Evolutionary conservation across 257 asterid species (phyloP).

Genomic region (Ilex asprella): DNA sequence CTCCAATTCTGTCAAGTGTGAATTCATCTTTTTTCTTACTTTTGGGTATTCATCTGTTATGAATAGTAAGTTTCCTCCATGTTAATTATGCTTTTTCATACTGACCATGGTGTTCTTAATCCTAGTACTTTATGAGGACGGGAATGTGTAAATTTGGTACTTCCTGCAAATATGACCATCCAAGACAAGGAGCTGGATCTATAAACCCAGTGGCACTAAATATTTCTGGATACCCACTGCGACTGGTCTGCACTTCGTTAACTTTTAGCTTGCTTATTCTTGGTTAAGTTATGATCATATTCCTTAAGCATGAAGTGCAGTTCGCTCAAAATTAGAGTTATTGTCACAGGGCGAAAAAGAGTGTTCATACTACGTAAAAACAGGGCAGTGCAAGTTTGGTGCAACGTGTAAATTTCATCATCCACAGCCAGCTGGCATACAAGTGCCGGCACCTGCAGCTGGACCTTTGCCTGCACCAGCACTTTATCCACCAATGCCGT

Average conservation of each 20-base stretch:
- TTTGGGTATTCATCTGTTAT: slow-evolving; percentile 1
- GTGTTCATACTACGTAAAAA: slow-evolving; percentile 74
- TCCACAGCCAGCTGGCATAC: slow-evolving; percentile 80
- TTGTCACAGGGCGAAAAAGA: slow-evolving; percentile 87
- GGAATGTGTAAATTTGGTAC: slow-evolving; percentile 90
- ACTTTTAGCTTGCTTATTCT: slow-evolving; percentile 11
- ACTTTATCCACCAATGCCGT: slow-evolving; percentile 47
- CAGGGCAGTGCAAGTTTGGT: slow-evolving; percentile 94
- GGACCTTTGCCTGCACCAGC: slow-evolving; percentile 46
- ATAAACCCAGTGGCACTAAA: slow-evolving; percentile 52
- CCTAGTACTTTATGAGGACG: slow-evolving; percentile 82
- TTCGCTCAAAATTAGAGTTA: slow-evolving; percentile 15
- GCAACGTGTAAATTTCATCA: slow-evolving; percentile 91
- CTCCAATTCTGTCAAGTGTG: slow-evolving; percentile 7
- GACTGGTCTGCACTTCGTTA: slow-evolving; percentile 52
- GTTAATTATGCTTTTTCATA: slow-evolving; percentile 4
- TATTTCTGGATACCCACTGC: slow-evolving; percentile 73
- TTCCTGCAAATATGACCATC: slow-evolving; percentile 96
- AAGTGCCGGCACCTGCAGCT: slow-evolving; percentile 37
- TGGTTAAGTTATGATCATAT: neutral
- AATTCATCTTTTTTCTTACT: slow-evolving; percentile 9
- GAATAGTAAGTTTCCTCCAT: neutral
- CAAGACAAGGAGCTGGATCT: slow-evolving; percentile 75
- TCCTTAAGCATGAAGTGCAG: slow-evolving; percentile 8
- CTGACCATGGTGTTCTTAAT: slow-evolving; percentile 17